Conservation (phyloP, 495 filamentous ascomycete species). For the Penicillium egyptiacum region DNA sequence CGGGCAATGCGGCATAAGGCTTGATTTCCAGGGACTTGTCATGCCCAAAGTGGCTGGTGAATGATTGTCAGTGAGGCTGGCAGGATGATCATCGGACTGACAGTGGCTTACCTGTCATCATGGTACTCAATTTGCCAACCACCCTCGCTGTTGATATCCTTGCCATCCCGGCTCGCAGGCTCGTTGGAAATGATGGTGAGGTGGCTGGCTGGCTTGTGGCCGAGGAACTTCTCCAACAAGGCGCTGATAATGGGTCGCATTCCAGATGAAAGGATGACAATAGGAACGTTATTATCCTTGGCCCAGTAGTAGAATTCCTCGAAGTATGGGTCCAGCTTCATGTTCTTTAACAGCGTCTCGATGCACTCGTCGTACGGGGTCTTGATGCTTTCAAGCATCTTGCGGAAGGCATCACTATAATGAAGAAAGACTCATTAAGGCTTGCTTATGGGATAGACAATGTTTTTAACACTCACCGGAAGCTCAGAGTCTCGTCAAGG, state of each 20-base stretch:
- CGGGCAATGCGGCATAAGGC: slow-evolving; percentile 73
- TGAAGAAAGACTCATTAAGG: not conserved
- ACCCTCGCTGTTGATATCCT: slow-evolving; percentile 70
- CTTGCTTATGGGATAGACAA: not conserved
- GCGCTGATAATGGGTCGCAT: slow-evolving; percentile 91
- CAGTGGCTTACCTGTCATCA: slow-evolving; percentile 66
- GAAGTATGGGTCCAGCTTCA: slow-evolving; percentile 85
- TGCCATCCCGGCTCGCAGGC: slow-evolving; percentile 64
- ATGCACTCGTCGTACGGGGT: slow-evolving; percentile 81
- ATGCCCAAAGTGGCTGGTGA: slow-evolving; percentile 74
- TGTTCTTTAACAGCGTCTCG: slow-evolving; percentile 69
- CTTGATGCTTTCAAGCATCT: slow-evolving; percentile 81
- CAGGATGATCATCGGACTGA: not conserved
- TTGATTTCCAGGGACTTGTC: slow-evolving; percentile 90
- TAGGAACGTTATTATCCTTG: slow-evolving; percentile 76
- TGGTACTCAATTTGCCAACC: slow-evolving; percentile 89
- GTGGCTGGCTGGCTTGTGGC: slow-evolving; percentile 60
- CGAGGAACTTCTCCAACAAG: slow-evolving; percentile 74
- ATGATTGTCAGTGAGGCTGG: slow-evolving; percentile 19
- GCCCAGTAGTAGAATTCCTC: slow-evolving; percentile 82
- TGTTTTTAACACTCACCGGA: slow-evolving; percentile 54
- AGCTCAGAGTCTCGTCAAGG: slow-evolving; percentile 63
- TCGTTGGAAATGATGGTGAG: slow-evolving; percentile 86
- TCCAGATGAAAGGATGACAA: slow-evolving; percentile 85
- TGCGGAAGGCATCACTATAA: slow-evolving; percentile 70